These are phyloP conservation scores for Eucommia ulmoides DNA, from an alignment of 257 asterid genomes.

Conservation along the genomic window DNA sequence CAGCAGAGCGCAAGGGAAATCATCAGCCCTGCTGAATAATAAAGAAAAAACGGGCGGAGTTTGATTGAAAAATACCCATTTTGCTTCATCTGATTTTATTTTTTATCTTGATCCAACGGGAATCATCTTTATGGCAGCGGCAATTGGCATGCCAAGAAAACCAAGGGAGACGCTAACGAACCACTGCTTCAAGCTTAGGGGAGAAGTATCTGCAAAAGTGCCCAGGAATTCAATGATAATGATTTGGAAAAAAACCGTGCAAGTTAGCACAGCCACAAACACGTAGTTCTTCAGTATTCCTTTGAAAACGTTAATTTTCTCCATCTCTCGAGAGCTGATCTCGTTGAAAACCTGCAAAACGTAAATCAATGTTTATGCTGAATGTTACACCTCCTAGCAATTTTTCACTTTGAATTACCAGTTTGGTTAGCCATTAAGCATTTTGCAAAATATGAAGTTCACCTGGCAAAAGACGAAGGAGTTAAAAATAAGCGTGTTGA, in stretches of 20 bases:
- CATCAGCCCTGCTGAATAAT: too few relatives aligned
- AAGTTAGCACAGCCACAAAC: conserved; percentile 58
- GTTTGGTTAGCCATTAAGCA: not conserved
- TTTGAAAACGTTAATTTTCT: conserved; percentile 67
- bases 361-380: not conserved
- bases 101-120: conserved; percentile 60
- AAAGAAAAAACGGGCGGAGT: too few relatives aligned
- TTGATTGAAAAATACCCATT: too few relatives aligned
- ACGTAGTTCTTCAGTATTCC: conserved; percentile 79
- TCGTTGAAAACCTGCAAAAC: conserved; percentile 74
- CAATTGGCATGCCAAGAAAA: conserved; percentile 80
- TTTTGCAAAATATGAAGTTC: not conserved
- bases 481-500: conserved; percentile 82
- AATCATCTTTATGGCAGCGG: conserved; percentile 80
- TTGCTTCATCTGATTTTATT: not conserved
- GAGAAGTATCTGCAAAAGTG: conserved; percentile 68
- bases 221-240: conserved; percentile 72
- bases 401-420: not conserved
- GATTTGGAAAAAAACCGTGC: conserved; percentile 66
- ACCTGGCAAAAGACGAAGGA: conserved; percentile 94
- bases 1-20: too few relatives aligned
- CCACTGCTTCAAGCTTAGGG: conserved; percentile 82
- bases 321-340: conserved; percentile 94
- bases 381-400: too few relatives aligned
- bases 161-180: conserved; percentile 50